These are phyloP conservation scores for Fusarium gaditjirri DNA, from an alignment of 2,329 filamentous ascomycete genomes.

Conservation along the genomic window DNA sequence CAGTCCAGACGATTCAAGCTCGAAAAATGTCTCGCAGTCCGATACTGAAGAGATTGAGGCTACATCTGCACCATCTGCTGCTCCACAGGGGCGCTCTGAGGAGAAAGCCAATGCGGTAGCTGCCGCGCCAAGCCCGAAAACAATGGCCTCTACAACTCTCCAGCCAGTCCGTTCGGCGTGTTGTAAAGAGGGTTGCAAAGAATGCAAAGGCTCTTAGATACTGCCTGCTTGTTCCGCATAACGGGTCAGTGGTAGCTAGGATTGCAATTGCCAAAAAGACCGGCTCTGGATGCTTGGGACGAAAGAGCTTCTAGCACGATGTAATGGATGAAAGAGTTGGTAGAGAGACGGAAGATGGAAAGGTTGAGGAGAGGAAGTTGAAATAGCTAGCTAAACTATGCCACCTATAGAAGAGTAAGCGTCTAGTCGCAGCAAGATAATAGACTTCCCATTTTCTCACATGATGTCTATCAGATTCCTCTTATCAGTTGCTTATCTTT, in stretches of 20 bases:
- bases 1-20: not conserved
- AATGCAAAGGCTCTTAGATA: not conserved
- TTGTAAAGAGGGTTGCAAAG: not conserved
- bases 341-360: not conserved
- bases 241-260: accelerated
- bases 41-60: accelerated
- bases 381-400: not conserved
- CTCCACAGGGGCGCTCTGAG: not conserved
- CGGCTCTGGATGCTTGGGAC: not conserved
- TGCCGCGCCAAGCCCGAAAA: not conserved
- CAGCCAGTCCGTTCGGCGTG: not conserved
- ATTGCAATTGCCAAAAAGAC: no score
- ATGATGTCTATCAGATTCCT: no score
- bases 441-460: not conserved
- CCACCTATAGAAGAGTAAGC: not conserved
- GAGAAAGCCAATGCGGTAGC: not conserved
- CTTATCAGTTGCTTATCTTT: not conserved
- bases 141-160: not conserved
- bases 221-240: accelerated
- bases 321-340: not conserved
- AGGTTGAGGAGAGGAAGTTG: no score
- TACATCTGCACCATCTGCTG: not conserved
- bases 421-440: not conserved
- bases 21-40: not conserved
- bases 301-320: not conserved